Conservation (phyloP, 768 basidiomycete genomes). For the Russula sp. region DNA sequence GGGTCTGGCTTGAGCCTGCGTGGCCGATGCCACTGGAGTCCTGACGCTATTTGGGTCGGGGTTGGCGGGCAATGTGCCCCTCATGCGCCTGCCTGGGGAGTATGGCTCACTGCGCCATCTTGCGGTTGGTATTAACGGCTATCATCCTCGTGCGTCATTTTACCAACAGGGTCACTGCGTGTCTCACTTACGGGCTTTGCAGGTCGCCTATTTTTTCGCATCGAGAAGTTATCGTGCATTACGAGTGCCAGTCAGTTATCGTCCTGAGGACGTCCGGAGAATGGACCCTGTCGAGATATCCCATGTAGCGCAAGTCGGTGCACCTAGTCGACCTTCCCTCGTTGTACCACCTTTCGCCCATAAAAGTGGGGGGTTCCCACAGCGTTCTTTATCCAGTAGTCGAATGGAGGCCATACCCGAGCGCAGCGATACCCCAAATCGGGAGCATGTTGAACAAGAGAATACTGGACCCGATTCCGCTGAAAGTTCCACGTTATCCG, state of each 20-base stretch:
- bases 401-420: slow-evolving; percentile 26
- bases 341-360: slow-evolving; percentile 7
- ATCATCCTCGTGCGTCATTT: slow-evolving; percentile 49
- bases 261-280: slow-evolving; percentile 7
- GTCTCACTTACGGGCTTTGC: background rate
- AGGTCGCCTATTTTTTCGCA: slow-evolving; percentile 14
- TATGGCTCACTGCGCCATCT: slow-evolving; percentile 55
- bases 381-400: slow-evolving; percentile 19
- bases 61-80: slow-evolving; percentile 34
- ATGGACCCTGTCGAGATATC: slow-evolving; percentile 7
- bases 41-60: slow-evolving; percentile 65
- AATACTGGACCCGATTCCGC: slow-evolving; percentile 4
- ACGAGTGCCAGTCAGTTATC: slow-evolving; percentile 1
- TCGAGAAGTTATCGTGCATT: slow-evolving; percentile 5
- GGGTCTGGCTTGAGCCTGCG: slow-evolving; percentile 41
- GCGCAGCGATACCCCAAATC: slow-evolving; percentile 7
- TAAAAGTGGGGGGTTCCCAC: background rate
- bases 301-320: background rate
- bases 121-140: slow-evolving; percentile 55
- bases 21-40: slow-evolving; percentile 57
- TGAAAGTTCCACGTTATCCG: slow-evolving; percentile 22
- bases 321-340: slow-evolving; percentile 12
- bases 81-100: slow-evolving; percentile 43
- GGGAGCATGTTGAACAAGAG: slow-evolving; percentile 2
- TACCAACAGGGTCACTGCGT: background rate